Evolutionary conservation across 495 filamentous ascomycete genomes (phyloP), one percentile per base, ranked within the genome.

Genomic region (Penicillium nucicola): DNA sequence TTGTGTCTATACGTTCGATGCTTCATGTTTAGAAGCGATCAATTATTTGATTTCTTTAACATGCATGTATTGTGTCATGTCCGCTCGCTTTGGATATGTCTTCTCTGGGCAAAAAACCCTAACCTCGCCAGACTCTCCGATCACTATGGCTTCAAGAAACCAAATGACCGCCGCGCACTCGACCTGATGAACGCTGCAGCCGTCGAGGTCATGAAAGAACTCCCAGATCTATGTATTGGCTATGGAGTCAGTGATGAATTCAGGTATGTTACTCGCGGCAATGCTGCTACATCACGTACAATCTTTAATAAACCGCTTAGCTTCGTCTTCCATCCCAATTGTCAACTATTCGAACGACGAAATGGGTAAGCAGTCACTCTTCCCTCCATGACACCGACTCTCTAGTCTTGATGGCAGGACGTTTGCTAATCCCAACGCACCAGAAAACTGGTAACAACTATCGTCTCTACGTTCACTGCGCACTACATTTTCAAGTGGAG

Each of bases 241-340:
- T 98, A 97, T 55, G 93, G 93, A 6, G 83, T 93, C 44, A 95
- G 90, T 60, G 93, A 98, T 62, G 93, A 98, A 65, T 97, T 83
- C 62, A 93, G 89, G 89, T 86, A 65, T 42, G 56, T 55, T 17
- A 14, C n/a, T 17, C 13, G 14, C 51, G 4, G 42, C 1, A 20
- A 22, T 17, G 5, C 15, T 38, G 11, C 11, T 20, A 22, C 28
- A n/a, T 40, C 18, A 37, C 30, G 15, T 43, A 31, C 5, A 22
- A 22, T 22, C 20, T 6, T 42, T 18, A 35, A 13, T 22, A 28
- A 28, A n/a, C 23, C 10, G 14, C 5, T 10, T 55, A 95, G 90
- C 61, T 98, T 98, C 62, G 83, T 97, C 23, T 89, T 97, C 39
- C 85, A 91, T 61, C 90, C 89, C 50, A 78, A 76, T 4, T 89